Evolutionary conservation across 164 flowering plant species (phyloP), one percentile per base, ranked within the genome.

Genomic region (Saururus chinensis): DNA sequence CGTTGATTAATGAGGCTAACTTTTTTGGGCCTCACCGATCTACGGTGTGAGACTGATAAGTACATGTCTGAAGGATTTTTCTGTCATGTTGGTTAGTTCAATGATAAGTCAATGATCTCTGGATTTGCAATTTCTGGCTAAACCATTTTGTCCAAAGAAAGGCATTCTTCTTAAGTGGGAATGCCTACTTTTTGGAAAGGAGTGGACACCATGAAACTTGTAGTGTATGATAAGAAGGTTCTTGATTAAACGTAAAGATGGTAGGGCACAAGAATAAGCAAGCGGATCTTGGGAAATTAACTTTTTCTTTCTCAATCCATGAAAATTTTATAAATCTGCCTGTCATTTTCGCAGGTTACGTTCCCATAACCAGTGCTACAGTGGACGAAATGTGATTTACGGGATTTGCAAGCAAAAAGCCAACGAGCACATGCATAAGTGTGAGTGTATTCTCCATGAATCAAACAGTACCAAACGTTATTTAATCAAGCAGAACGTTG

Each of bases 191-290:
- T 76, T 62, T 35, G 57, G 30, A 79, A 80, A 78, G 77, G 40
- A 63, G 73, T 66, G 72, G 73, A 67, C 75, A 74, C 63, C 64
- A 64, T 61, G 61, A 72, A 70, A 67, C 59, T 70, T 70, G 70
- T 62, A 74, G 52, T 56, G 63, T 58, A 71, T 69, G 45, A 60
- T 76, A 76, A 73, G 79, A 81, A 77, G 81, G 66, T 78, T 76
- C 82, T 71, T 48, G 74, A 72, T 66, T 37, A 66, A 60, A 56
- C 71, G 79, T 68, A 77, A 82, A 76, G 79, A 70, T 67, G 75
- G 76, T 74, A 73, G 80, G 83, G 75, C 71, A 74, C 79, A 76
- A 65, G 62, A n/a, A 71, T 69, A 70, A 12, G 37, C 56, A 19
- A 40, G 41, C 19, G 60, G 65, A 73, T 79, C 75, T 60, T 66